Conservation (phyloP, 768 basidiomycete genomes). For the Trametes cinnabarina region DNA sequence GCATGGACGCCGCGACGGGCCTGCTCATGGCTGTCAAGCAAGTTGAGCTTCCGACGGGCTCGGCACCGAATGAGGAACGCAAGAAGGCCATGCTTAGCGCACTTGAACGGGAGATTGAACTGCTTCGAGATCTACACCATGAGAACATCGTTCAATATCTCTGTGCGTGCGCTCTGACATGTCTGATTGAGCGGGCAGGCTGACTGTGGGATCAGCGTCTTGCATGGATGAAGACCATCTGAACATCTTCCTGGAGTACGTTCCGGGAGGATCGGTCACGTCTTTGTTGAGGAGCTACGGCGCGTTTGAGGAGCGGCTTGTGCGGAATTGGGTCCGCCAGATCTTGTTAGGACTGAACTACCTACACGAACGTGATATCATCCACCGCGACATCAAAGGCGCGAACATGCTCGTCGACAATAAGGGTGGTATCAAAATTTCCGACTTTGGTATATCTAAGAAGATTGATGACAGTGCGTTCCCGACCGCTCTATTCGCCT, state of each 20-base stretch:
- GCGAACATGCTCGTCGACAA: slow-evolving; percentile 98
- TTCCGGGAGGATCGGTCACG: slow-evolving; percentile 92
- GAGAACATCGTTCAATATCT: slow-evolving; percentile 98
- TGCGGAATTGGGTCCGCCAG: slow-evolving; percentile 90
- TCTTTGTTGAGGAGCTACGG: slow-evolving; percentile 88
- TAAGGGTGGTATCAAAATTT: slow-evolving; percentile 96
- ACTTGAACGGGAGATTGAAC: slow-evolving; percentile 90
- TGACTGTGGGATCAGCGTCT: slow-evolving; percentile 61
- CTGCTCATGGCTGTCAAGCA: slow-evolving; percentile 97
- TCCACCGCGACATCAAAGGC: slow-evolving; percentile 98
- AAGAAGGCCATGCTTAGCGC: slow-evolving; percentile 92
- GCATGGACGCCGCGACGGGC: slow-evolving; percentile 89
- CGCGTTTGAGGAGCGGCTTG: slow-evolving; percentile 89
- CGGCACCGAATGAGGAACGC: slow-evolving; percentile 84
- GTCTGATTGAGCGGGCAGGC: not conserved
- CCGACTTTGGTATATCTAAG: slow-evolving; percentile 96
- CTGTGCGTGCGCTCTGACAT: slow-evolving; percentile 52
- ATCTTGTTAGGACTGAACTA: slow-evolving; percentile 88
- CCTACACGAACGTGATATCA: slow-evolving; percentile 89
- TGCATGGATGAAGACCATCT: slow-evolving; percentile 87
- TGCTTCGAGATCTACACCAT: slow-evolving; percentile 89
- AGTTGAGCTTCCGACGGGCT: slow-evolving; percentile 85
- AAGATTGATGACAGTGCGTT: slow-evolving; percentile 91
- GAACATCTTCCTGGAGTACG: slow-evolving; percentile 97
- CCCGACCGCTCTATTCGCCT: not conserved